Evolutionary conservation across 1,284 basidiomycete species (phyloP).

Genomic region (Porphyrellus sp.): DNA sequence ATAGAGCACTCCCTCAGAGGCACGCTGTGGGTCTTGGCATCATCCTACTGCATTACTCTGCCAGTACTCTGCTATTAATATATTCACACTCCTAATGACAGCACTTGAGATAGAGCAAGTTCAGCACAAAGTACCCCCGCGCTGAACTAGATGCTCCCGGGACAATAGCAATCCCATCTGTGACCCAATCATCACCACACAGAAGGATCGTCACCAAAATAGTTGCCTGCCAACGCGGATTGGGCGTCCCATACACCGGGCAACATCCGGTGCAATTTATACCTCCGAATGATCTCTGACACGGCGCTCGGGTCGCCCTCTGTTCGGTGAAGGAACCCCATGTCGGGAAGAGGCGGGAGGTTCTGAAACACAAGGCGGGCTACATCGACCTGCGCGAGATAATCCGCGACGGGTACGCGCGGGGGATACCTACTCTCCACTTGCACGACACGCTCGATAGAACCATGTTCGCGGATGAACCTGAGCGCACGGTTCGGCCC

Average conservation of each 20-base stretch:
- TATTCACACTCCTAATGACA: no score
- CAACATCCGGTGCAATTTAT: constrained; percentile 44
- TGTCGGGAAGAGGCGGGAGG: constrained; percentile 57
- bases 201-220: constrained; percentile 60
- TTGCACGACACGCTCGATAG: constrained; percentile 71
- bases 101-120: no score
- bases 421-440: constrained; percentile 53
- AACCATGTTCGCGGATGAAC: constrained; percentile 65
- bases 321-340: constrained; percentile 34
- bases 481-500: constrained; percentile 73
- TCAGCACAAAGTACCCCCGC: no score
- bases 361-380: constrained; percentile 63
- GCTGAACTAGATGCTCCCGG: no score
- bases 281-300: constrained; percentile 45
- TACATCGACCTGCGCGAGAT: constrained; percentile 56
- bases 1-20: no score
- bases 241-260: constrained; percentile 44
- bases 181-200: constrained; percentile 11
- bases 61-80: no score
- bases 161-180: background rate
- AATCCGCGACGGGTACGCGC: constrained; percentile 43
- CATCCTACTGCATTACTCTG: no score
- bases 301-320: constrained; percentile 43
- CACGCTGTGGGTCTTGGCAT: no score
- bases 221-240: constrained; percentile 54